These are phyloP conservation scores for Ganoderma meredithae DNA, from an alignment of 1,284 basidiomycete genomes.

Conservation along the genomic window DNA sequence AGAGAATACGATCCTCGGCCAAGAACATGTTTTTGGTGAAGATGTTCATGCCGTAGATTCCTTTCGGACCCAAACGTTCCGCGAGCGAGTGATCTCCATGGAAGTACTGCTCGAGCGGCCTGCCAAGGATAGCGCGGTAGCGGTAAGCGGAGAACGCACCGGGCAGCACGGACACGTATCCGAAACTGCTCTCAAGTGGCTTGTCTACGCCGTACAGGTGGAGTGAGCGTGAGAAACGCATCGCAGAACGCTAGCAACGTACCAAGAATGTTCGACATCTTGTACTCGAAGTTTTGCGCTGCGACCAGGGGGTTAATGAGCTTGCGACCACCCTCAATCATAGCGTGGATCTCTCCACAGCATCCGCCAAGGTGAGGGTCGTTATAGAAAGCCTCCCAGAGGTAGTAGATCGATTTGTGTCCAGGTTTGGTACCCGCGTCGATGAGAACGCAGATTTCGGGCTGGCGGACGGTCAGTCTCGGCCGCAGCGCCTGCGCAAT, in stretches of 20 bases:
- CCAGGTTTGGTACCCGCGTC: conserved; percentile 97
- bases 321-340: conserved; percentile 93
- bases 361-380: conserved; percentile 80
- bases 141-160: conserved; percentile 98
- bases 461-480: conserved; percentile 51
- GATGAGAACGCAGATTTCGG: conserved; percentile 90
- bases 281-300: conserved; percentile 99
- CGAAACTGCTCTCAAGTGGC: conserved; percentile 94
- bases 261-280: conserved; percentile 95
- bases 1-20: conserved; percentile 95
- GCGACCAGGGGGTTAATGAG: conserved; percentile 94
- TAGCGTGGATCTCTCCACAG: conserved; percentile 93
- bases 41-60: conserved; percentile 97
- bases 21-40: conserved; percentile 98
- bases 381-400: conserved; percentile 94
- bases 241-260: conserved; percentile 31
- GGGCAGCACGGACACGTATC: conserved; percentile 94
- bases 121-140: conserved; percentile 89
- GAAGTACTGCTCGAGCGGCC: conserved; percentile 97
- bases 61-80: conserved; percentile 91
- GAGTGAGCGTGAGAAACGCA: conserved; percentile 15
- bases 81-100: conserved; percentile 97
- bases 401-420: conserved; percentile 95
- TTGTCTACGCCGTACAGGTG: conserved; percentile 64
- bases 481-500: neutral